These are phyloP conservation scores for Aspergillus sclerotiicarbonarius DNA, from an alignment of 495 filamentous ascomycete species.

Conservation along the genomic window DNA sequence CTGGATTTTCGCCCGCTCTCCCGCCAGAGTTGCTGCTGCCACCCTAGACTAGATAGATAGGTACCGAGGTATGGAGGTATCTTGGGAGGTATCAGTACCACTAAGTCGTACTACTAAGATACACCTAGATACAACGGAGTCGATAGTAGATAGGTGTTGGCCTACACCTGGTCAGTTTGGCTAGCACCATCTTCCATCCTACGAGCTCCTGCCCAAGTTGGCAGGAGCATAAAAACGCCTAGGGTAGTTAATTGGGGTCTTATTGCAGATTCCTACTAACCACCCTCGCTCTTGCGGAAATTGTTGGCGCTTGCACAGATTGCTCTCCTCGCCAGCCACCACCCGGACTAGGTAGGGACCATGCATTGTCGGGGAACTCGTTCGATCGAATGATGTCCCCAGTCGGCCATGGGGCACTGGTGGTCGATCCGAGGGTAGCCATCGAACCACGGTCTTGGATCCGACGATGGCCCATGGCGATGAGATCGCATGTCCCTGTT, in stretches of 20 bases:
- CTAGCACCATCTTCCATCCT: neutral
- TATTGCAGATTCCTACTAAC: neutral
- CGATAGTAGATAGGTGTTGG: too few relatives aligned
- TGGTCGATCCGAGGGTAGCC: neutral
- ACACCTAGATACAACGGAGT: neutral
- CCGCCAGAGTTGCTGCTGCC: too few relatives aligned
- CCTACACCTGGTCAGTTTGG: neutral
- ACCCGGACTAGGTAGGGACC: neutral
- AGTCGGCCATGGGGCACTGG: neutral
- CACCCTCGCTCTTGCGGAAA: neutral
- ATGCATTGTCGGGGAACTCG: neutral
- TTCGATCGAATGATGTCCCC: neutral
- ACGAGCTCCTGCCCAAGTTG: neutral
- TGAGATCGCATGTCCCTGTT: neutral
- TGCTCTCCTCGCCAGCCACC: neutral
- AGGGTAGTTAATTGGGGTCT: neutral
- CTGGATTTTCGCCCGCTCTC: neutral
- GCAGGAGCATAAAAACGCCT: neutral
- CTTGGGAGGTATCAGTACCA: neutral
- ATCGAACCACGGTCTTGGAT: neutral
- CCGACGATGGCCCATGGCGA: neutral
- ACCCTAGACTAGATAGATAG: neutral
- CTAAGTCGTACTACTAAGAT: neutral
- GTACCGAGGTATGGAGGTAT: neutral
- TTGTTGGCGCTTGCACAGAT: neutral